Percentiles rank a stretch among this genome's conserved stretches.
Conservation (phyloP, 768 basidiomycete genomes). For the Stropharia rugosoannulata region DNA sequence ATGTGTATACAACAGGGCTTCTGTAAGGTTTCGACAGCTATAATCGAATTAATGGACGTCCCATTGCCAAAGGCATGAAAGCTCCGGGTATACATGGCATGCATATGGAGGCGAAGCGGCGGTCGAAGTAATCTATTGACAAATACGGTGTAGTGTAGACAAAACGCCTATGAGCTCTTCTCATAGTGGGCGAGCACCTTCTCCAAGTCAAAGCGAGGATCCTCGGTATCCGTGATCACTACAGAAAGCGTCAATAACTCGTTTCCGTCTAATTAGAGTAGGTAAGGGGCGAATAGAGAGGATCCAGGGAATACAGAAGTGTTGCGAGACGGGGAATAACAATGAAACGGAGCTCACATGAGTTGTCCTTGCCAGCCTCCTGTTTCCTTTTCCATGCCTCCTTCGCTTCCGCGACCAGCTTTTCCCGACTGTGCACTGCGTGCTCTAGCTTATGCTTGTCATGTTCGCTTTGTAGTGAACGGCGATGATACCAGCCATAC, state of each 20-base stretch:
- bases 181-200: conserved; percentile 80
- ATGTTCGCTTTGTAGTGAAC: conserved; percentile 81
- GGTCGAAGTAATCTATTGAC: conserved; percentile 22
- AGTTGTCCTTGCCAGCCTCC: conserved; percentile 46
- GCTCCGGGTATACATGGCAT: conserved; percentile 2
- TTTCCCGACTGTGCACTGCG: conserved; percentile 71
- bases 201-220: conserved; percentile 95
- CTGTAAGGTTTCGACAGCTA: not conserved
- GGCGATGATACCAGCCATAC: conserved; percentile 92
- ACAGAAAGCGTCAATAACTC: conserved; percentile 15
- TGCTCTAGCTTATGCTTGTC: conserved; percentile 75
- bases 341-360: conserved; percentile 45
- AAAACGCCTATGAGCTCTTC: conserved; percentile 54
- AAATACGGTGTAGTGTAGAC: conserved; percentile 12
- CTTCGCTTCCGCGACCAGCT: conserved; percentile 82
- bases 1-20: not conserved
- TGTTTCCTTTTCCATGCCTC: conserved; percentile 87
- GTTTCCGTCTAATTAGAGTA: not conserved
- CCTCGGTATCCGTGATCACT: conserved; percentile 94
- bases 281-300: not conserved
- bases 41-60: conserved; percentile 2
- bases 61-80: conserved; percentile 2
- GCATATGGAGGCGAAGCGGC: not conserved
- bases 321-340: conserved; percentile 1
- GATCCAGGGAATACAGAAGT: not conserved